Evolutionary conservation across 2,329 filamentous ascomycete genomes (phyloP).

Genomic region (Fonsecaea nubica): DNA sequence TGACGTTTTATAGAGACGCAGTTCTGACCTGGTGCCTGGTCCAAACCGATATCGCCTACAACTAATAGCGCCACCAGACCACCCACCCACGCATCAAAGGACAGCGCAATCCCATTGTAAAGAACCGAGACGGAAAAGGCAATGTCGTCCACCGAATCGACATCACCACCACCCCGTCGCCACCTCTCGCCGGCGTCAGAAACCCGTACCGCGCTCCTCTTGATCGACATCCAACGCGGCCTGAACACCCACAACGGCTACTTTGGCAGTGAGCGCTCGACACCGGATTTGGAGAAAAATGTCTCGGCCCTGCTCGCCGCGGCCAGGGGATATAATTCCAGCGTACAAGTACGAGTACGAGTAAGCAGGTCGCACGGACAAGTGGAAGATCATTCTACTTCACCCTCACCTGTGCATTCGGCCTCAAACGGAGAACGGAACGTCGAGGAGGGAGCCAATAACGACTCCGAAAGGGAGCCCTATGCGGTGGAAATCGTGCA

Average conservation of each 20-base stretch:
- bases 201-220: constrained; percentile 51
- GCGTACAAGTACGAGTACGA: no score
- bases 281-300: constrained; percentile 54
- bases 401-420: background rate
- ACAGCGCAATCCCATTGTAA: no score
- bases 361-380: no score
- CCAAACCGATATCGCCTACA: no score
- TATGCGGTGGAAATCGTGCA: constrained; percentile 51
- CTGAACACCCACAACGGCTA: constrained; percentile 49
- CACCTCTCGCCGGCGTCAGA: constrained; percentile 11
- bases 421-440: background rate
- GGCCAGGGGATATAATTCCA: constrained; percentile 42
- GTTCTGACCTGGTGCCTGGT: no score
- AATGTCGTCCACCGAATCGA: background rate
- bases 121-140: background rate
- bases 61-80: no score
- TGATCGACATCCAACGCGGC: constrained; percentile 57
- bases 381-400: no score
- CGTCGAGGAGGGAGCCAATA: background rate
- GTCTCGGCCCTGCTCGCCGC: constrained; percentile 47
- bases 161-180: background rate
- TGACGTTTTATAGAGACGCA: no score
- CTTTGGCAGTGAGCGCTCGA: constrained; percentile 54
- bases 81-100: no score
- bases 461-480: background rate